phyloP scores from a whole-genome alignment of 2,329 filamentous ascomycete species.

The Colletotrichum tropicicola region DNA sequence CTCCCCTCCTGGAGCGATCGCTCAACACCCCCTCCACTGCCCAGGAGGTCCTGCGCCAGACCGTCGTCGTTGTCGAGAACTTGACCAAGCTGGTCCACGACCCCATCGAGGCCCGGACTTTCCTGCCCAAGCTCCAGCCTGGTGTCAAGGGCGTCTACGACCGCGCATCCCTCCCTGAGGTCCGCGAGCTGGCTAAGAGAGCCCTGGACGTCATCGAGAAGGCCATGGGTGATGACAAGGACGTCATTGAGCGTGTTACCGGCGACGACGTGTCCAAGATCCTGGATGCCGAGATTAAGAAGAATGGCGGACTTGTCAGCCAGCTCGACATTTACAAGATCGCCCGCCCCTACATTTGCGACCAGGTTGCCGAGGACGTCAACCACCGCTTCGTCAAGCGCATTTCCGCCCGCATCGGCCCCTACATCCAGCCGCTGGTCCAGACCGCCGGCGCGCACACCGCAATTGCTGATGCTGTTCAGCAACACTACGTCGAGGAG shows the following conservation, averaged over 20 bases:
- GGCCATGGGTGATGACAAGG: constrained; percentile 82
- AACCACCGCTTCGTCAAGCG: constrained; percentile 83
- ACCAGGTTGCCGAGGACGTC: constrained; percentile 88
- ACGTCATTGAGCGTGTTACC: constrained; percentile 72
- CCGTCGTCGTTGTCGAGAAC: constrained; percentile 96
- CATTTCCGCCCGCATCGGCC: constrained; percentile 72
- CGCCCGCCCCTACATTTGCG: constrained; percentile 77
- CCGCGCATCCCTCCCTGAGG: constrained; percentile 91
- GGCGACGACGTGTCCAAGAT: constrained; percentile 78
- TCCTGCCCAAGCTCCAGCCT: constrained; percentile 92
- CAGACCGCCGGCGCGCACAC: constrained; percentile 66
- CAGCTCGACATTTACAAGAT: constrained; percentile 73
- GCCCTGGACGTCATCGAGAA: constrained; percentile 89
- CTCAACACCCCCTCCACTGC: constrained; percentile 90
- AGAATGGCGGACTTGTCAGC: constrained; percentile 68
- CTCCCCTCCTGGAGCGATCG: constrained; percentile 91
- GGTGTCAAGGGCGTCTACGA: constrained; percentile 91
- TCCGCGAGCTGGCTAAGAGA: constrained; percentile 86
- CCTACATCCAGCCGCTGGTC: constrained; percentile 80
- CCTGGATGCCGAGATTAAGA: constrained; percentile 80
- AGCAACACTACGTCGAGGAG: constrained; percentile 82
- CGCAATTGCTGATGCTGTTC: constrained; percentile 76
- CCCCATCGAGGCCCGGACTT: constrained; percentile 92
- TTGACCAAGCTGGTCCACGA: constrained; percentile 97
- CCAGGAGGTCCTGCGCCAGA: constrained; percentile 95